These are phyloP conservation scores for Whalleya microplaca DNA, from an alignment of 2,329 filamentous ascomycete genomes.

Conservation along the genomic window DNA sequence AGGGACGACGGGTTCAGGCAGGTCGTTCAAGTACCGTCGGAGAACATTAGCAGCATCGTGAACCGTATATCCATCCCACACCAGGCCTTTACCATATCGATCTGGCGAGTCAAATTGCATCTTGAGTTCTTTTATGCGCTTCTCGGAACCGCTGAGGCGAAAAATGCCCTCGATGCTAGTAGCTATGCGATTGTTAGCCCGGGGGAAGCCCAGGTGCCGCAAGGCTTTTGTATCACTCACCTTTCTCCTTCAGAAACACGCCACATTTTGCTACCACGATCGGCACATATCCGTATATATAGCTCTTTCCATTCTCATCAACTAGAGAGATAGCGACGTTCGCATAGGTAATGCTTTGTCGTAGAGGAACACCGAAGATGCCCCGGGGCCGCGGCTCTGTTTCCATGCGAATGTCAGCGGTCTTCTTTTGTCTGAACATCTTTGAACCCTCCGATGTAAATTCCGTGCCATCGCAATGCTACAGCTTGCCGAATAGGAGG, in stretches of 20 bases:
- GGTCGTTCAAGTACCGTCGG: constrained; percentile 90
- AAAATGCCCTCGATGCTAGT: constrained; percentile 97
- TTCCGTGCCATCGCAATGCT: background rate
- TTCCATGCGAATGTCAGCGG: constrained; percentile 23
- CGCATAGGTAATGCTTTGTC: constrained; percentile 93
- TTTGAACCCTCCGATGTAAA: background rate
- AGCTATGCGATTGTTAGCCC: constrained; percentile 59
- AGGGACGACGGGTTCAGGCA: constrained; percentile 95
- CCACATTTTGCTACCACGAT: constrained; percentile 99
- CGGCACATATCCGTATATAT: constrained; percentile 97
- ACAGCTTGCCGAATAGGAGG: background rate
- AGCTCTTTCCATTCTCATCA: constrained; percentile 89
- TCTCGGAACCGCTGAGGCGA: constrained; percentile 91
- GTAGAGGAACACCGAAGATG: constrained; percentile 93
- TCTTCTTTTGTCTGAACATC: constrained; percentile 24
- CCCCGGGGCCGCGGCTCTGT: constrained; percentile 62
- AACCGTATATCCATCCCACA: constrained; percentile 97
- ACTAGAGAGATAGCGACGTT: constrained; percentile 97
- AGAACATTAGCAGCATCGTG: constrained; percentile 98
- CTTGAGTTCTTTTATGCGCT: constrained; percentile 96
- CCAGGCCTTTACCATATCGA: constrained; percentile 92
- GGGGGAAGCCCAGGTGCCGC: constrained; percentile 2
- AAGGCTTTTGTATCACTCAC: constrained; percentile 53
- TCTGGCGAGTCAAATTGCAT: constrained; percentile 91
- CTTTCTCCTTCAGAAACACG: constrained; percentile 96